phyloP scores from a whole-genome alignment of 1,284 basidiomycete genomes.

The Sporisorium scitamineum region DNA sequence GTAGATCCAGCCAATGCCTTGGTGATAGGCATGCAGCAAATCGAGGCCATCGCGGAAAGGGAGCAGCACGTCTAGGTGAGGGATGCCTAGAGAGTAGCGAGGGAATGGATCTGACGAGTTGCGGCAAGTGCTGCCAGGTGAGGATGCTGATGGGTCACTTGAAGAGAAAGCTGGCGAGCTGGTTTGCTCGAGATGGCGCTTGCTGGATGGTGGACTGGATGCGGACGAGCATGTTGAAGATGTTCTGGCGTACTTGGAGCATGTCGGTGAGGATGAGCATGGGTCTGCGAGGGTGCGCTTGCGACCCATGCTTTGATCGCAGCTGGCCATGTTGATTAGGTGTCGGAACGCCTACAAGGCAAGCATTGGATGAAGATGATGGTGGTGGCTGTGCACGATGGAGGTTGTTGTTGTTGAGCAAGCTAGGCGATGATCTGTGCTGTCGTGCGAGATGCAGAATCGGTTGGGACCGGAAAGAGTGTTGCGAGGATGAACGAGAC shows the following conservation, averaged over 20 bases:
- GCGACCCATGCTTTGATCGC: constrained; percentile 11
- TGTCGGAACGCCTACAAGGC: neutral
- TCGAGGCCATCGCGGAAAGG: constrained; percentile 30
- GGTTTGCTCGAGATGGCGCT: neutral
- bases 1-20: constrained; percentile 38
- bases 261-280: constrained; percentile 14
- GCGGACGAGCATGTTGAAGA: constrained; percentile 3
- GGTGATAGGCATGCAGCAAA: constrained; percentile 29
- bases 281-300: constrained; percentile 19
- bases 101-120: constrained; percentile 18
- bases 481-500: neutral
- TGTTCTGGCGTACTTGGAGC: constrained; percentile 6
- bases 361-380: constrained; percentile 12
- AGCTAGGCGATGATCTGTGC: neutral
- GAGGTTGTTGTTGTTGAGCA: neutral
- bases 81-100: constrained; percentile 26
- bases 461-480: neutral
- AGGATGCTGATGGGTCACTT: neutral
- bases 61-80: constrained; percentile 29
- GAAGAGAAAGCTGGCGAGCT: neutral
- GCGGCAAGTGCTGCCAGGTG: neutral
- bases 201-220: neutral
- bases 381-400: neutral
- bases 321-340: constrained; percentile 4
- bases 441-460: neutral